phyloP scores from a whole-genome alignment of 257 asterid species.

The Penstemon eatonii region DNA sequence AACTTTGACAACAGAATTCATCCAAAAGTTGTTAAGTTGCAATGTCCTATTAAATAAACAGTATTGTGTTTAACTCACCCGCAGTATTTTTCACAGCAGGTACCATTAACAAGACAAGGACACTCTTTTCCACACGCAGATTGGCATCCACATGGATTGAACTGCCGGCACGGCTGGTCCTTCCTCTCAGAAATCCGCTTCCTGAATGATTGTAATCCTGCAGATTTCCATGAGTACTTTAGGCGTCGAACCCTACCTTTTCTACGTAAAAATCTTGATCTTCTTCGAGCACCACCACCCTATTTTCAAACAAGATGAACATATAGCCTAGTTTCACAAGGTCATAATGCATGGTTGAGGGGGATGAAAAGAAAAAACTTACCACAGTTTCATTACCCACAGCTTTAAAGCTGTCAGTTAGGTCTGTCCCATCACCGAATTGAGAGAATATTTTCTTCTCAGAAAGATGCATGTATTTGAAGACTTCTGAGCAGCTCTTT shows the following conservation, averaged over 20 bases:
- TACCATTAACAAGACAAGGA: conserved; percentile 77
- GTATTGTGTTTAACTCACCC: conserved; percentile 60
- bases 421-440: conserved; percentile 51
- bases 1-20: neutral
- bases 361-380: conserved; percentile 35
- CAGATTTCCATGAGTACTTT: conserved; percentile 90
- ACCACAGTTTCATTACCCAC: conserved; percentile 75
- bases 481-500: conserved; percentile 83
- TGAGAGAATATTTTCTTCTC: conserved; percentile 50
- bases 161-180: conserved; percentile 93
- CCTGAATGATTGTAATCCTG: conserved; percentile 84
- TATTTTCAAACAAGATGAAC: conserved; percentile 30
- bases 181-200: conserved; percentile 86
- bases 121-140: conserved; percentile 92
- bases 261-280: conserved; percentile 85
- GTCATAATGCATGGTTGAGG: conserved; percentile 14
- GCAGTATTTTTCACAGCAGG: conserved; percentile 94
- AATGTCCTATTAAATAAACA: conserved; percentile 13
- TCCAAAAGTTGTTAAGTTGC: neutral
- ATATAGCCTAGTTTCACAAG: conserved; percentile 20
- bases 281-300: conserved; percentile 84
- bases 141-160: conserved; percentile 90
- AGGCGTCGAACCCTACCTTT: conserved; percentile 90
- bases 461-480: conserved; percentile 67
- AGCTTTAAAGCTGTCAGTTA: conserved; percentile 58